Evolutionary conservation across 305 asterid genomes (phyloP).

Genomic region (Fraxinus velutina): DNA sequence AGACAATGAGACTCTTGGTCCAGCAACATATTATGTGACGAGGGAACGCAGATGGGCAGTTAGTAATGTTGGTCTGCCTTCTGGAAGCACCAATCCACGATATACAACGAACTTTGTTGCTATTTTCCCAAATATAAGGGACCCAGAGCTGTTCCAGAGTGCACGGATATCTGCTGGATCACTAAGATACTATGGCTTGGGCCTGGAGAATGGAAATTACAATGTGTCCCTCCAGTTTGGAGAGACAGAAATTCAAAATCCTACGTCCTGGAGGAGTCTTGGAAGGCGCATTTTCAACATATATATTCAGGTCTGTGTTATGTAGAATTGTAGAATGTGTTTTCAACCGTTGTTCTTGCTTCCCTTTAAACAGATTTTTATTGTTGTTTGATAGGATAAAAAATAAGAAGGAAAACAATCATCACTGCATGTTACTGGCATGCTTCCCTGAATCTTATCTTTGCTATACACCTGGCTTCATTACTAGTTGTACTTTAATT

Average conservation of each 20-base stretch:
- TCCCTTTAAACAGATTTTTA: not conserved
- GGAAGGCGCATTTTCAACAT: slow-evolving; percentile 63
- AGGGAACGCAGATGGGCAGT: slow-evolving; percentile 62
- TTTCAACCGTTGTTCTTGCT: not conserved
- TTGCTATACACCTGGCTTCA: not conserved
- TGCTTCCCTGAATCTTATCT: not conserved
- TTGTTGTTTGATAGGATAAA: not conserved
- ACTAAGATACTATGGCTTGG: slow-evolving; percentile 55
- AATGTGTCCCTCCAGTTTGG: slow-evolving; percentile 55
- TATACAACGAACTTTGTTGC: not conserved
- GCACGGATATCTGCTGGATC: slow-evolving; percentile 61
- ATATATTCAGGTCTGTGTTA: slow-evolving; percentile 50
- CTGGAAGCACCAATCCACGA: slow-evolving; percentile 23
- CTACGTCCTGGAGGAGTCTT: slow-evolving; percentile 38
- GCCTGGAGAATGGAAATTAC: slow-evolving; percentile 55
- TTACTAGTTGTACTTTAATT: not conserved
- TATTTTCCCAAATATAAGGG: slow-evolving; percentile 12
- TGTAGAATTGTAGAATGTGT: not conserved
- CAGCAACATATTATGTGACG: slow-evolving; percentile 53
- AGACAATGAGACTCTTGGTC: slow-evolving; percentile 56
- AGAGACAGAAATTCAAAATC: slow-evolving; percentile 32
- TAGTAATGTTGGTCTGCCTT: slow-evolving; percentile 62
- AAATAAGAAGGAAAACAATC: not conserved
- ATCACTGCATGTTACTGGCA: not conserved
- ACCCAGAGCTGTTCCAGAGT: slow-evolving; percentile 44